Evolutionary conservation across 2,329 filamentous ascomycete species (phyloP).

Genomic region (Beauveria sp.): DNA sequence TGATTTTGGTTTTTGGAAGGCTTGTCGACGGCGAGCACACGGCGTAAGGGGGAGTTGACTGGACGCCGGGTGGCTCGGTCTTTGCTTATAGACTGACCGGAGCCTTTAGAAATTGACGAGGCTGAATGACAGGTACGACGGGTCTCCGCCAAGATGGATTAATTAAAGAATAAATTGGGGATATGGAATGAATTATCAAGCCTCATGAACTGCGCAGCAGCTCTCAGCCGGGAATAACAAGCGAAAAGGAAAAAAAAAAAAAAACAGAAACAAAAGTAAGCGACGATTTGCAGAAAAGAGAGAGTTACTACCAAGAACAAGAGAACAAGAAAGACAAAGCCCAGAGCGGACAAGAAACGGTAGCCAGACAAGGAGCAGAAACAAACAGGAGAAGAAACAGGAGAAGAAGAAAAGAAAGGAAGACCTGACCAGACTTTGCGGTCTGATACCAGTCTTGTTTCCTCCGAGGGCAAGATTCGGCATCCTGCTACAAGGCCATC

Average conservation of each 20-base stretch:
- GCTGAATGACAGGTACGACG: no score
- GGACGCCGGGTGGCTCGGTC: no score
- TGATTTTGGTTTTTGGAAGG: not conserved
- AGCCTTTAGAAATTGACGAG: not conserved
- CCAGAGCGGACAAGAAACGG: not conserved
- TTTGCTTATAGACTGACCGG: not conserved
- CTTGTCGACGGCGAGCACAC: not conserved
- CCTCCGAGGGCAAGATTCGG: not conserved
- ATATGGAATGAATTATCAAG: not conserved
- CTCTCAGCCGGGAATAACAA: not conserved
- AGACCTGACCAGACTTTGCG: not conserved
- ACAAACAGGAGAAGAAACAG: not conserved
- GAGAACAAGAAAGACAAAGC: not conserved
- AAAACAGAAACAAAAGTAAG: not conserved
- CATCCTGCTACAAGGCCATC: not conserved
- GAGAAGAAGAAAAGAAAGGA: not conserved
- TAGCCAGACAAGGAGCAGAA: not conserved
- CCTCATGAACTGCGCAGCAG: not conserved
- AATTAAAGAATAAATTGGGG: not conserved
- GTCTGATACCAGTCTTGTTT: conserved; percentile 7
- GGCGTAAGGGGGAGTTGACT: not conserved
- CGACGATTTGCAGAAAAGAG: no score
- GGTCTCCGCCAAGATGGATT: no score
- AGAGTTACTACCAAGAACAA: not conserved
- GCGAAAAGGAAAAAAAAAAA: not conserved